Evolutionary conservation across 345 rosid genomes (phyloP).

Genomic region (Sapria himalayana): DNA sequence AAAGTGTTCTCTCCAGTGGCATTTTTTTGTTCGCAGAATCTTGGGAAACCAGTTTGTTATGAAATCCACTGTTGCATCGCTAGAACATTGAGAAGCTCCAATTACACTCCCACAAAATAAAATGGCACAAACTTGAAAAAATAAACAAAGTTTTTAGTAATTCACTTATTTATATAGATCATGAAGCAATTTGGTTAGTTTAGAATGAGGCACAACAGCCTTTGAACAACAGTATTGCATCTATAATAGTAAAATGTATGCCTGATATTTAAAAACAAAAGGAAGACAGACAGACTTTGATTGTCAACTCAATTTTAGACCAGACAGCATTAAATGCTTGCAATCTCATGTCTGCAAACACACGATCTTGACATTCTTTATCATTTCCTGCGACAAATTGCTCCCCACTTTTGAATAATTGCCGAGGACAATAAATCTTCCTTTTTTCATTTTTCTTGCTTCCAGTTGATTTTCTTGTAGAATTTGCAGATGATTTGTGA

Average conservation of each 20-base stretch:
- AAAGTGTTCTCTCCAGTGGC: no score
- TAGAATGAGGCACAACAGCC: background rate
- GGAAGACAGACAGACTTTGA: constrained; percentile 21
- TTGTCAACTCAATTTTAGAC: constrained; percentile 37
- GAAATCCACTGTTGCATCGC: no score
- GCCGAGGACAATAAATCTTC: constrained; percentile 28
- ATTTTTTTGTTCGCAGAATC: no score
- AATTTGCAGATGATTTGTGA: constrained; percentile 21
- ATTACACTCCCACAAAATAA: no score
- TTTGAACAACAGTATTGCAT: background rate
- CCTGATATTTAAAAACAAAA: background rate
- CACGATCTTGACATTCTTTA: constrained; percentile 11
- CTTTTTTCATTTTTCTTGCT: constrained; percentile 22
- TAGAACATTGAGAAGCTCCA: no score
- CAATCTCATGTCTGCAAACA: constrained; percentile 14
- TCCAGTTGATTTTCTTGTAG: constrained; percentile 17
- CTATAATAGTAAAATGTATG: background rate
- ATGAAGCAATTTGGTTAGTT: background rate
- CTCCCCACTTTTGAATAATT: constrained; percentile 10
- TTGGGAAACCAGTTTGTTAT: no score
- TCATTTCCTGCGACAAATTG: constrained; percentile 11
- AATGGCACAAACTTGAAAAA: no score
- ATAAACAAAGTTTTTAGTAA: no score
- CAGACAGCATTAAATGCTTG: constrained; percentile 48
- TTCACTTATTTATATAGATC: background rate